Evolutionary conservation across 441 rosid species (phyloP).

Genomic region (Aquilaria agallochum): DNA sequence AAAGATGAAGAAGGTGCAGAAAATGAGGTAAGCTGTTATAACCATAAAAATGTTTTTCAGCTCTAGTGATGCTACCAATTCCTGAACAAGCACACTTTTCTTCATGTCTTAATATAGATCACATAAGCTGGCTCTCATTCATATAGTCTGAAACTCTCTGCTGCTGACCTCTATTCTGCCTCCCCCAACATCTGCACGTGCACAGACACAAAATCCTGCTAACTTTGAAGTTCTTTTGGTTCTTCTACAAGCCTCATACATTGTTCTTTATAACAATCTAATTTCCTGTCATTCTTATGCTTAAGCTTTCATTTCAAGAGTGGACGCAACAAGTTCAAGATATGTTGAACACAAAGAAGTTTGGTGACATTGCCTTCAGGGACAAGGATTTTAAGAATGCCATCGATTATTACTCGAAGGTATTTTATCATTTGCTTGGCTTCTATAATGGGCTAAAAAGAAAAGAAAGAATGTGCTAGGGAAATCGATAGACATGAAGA

Average conservation of each 20-base stretch:
- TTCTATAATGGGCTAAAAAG: neutral
- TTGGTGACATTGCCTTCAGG: conserved; percentile 63
- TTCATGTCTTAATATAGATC: neutral
- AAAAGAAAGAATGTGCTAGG: too few relatives aligned
- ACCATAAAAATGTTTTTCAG: too few relatives aligned
- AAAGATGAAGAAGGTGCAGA: conserved; percentile 44
- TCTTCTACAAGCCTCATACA: neutral
- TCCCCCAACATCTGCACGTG: neutral
- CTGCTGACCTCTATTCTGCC: neutral
- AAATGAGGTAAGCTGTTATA: conserved; percentile 26
- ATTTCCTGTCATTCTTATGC: conserved; percentile 8
- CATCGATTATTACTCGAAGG: conserved; percentile 69
- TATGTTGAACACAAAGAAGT: conserved; percentile 57
- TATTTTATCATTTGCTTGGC: conserved; percentile 6
- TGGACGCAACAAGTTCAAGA: conserved; percentile 77
- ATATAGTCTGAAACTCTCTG: neutral
- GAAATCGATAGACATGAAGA: too few relatives aligned
- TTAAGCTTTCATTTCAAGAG: conserved; percentile 59
- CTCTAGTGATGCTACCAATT: too few relatives aligned
- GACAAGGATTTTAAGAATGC: conserved; percentile 79
- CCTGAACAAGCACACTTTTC: too few relatives aligned
- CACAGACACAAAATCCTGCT: neutral
- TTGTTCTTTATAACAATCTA: neutral
- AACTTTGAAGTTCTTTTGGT: neutral
- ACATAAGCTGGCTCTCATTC: neutral